These are phyloP conservation scores for Trichoderma asperelloides DNA, from an alignment of 495 filamentous ascomycete genomes.

Conservation along the genomic window DNA sequence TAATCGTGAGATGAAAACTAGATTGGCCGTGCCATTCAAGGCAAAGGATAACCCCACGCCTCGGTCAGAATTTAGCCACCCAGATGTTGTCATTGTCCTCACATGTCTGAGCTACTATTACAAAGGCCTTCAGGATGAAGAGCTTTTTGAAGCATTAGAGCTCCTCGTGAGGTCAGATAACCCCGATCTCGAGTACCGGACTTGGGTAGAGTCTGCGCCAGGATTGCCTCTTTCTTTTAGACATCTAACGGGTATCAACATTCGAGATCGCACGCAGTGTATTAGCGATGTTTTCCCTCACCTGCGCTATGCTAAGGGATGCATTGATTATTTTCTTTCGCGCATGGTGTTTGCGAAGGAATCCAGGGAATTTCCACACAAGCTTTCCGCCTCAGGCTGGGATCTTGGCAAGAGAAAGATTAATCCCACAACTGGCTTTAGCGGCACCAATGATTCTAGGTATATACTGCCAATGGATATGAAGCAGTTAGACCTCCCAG, in stretches of 20 bases:
- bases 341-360: conserved; percentile 57
- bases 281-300: conserved; percentile 38
- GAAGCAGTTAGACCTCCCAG: conserved; percentile 44
- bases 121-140: conserved; percentile 43
- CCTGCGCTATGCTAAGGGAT: conserved; percentile 41
- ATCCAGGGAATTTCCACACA: conserved; percentile 53
- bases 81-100: conserved; percentile 59
- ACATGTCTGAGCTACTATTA: conserved; percentile 66
- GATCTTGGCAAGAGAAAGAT: conserved; percentile 45
- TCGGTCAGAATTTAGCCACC: conserved; percentile 65
- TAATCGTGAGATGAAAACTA: conserved; percentile 29
- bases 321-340: conserved; percentile 56
- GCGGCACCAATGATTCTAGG: conserved; percentile 62
- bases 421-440: conserved; percentile 55
- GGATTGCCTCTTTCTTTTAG: conserved; percentile 30
- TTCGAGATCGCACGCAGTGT: conserved; percentile 41
- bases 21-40: conserved; percentile 62
- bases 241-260: conserved; percentile 48
- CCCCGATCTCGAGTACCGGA: conserved; percentile 43
- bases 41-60: conserved; percentile 57
- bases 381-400: conserved; percentile 63
- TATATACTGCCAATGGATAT: conserved; percentile 48
- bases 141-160: conserved; percentile 42
- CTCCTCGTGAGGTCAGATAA: conserved; percentile 48
- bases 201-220: conserved; percentile 38